Conservation (phyloP, 352 stramenopile genomes). For the Globisporangium solare region DNA sequence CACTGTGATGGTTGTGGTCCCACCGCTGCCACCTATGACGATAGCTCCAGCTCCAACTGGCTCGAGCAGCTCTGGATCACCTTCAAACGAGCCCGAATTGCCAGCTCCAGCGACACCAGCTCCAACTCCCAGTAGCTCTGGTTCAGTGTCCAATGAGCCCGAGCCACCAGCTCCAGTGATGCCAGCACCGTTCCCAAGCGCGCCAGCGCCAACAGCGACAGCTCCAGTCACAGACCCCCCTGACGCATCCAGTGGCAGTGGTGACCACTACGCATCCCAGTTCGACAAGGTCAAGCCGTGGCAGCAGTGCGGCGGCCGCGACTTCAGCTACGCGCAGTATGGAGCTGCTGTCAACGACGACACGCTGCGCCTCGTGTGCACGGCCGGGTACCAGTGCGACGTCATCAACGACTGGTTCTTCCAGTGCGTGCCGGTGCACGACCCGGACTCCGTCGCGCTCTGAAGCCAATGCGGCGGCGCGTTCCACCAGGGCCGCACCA, state of each 20-base stretch:
- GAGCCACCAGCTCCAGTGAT: constrained; percentile 1
- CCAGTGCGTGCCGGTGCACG: constrained; percentile 21
- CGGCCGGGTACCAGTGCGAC: constrained; percentile 23
- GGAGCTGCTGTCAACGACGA: constrained; percentile 6
- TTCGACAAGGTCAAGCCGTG: constrained; percentile 14
- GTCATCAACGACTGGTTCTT: constrained; percentile 32
- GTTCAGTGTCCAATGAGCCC: too few relatives aligned
- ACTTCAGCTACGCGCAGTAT: constrained; percentile 29
- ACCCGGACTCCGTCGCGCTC: constrained; percentile 11
- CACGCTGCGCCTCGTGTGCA: constrained; percentile 14
- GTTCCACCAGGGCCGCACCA: constrained; percentile 9
- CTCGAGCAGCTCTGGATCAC: neutral
- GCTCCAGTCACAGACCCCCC: neutral
- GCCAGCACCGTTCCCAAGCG: neutral
- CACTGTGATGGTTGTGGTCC: neutral
- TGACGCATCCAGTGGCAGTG: neutral
- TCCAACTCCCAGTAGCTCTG: neutral
- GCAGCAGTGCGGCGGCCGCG: constrained; percentile 25
- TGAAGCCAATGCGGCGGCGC: constrained; percentile 27
- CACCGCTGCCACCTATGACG: constrained; percentile 1
- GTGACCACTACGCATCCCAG: constrained; percentile 1
- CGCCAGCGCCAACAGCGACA: neutral
- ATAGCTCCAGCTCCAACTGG: neutral
- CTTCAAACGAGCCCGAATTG: too few relatives aligned
- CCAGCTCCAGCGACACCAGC: too few relatives aligned